Percentiles rank a stretch among this genome's conserved stretches.
Conservation (phyloP, 2,329 filamentous ascomycete species). For the Diaporthe nobilis region DNA sequence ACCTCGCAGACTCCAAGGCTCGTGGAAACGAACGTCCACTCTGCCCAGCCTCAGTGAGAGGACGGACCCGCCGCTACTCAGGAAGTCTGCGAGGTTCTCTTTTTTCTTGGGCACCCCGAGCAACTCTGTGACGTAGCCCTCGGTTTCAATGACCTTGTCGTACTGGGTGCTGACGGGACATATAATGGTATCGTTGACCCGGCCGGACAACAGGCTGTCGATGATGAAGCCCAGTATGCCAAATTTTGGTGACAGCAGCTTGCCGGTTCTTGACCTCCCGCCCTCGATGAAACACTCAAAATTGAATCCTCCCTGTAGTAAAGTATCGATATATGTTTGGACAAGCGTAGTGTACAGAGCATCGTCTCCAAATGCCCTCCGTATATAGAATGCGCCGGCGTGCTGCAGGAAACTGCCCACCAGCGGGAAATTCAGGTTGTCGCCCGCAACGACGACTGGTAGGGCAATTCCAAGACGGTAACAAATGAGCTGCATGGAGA, state of each 20-base stretch:
- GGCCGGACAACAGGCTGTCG: conserved; percentile 88
- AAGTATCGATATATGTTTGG: conserved; percentile 93
- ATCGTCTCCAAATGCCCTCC: conserved; percentile 92
- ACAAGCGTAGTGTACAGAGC: conserved; percentile 92
- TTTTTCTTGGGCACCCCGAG: conserved; percentile 95
- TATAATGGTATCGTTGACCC: conserved; percentile 91
- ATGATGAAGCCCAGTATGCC: conserved; percentile 93
- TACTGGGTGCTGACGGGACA: conserved; percentile 98
- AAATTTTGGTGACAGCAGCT: conserved; percentile 94
- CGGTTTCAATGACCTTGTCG: conserved; percentile 98
- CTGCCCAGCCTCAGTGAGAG: conserved; percentile 89
- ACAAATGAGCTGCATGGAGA: conserved; percentile 94
- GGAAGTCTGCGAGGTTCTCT: conserved; percentile 90
- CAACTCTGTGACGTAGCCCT: conserved; percentile 95
- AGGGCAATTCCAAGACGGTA: conserved; percentile 91
- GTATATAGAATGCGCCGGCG: conserved; percentile 98
- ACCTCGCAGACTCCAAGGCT: conserved; percentile 90
- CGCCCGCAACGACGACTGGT: conserved; percentile 92
- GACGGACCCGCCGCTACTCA: conserved; percentile 87
- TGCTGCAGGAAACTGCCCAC: conserved; percentile 93
- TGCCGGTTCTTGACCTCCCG: conserved; percentile 91
- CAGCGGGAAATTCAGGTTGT: conserved; percentile 95
- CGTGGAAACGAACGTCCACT: conserved; percentile 95
- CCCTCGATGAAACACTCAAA: conserved; percentile 99
- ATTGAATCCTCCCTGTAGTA: conserved; percentile 92